Evolutionary conservation across 164 flowering plant species (phyloP).

Genomic region (Kalanchoe fedtschenkoi): DNA sequence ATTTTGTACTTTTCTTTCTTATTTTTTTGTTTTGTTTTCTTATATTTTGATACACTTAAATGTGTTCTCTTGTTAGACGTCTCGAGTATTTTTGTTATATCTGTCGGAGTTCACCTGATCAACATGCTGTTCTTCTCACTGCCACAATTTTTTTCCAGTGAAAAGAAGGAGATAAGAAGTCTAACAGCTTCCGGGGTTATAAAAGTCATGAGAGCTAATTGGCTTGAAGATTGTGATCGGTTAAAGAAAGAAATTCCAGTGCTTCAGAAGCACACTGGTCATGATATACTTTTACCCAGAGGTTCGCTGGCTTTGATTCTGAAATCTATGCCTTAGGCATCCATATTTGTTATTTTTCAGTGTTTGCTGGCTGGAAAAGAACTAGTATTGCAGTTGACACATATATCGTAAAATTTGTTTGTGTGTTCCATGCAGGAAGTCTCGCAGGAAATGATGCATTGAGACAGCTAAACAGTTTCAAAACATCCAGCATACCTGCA

Average conservation of each 20-base stretch:
- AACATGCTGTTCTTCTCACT: background rate
- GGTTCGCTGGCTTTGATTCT: conserved; percentile 28
- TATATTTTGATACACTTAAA: background rate
- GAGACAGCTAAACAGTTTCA: background rate
- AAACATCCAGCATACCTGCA: conserved; percentile 17
- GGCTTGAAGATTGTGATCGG: conserved; percentile 86
- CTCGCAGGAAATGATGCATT: background rate
- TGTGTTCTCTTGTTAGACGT: background rate
- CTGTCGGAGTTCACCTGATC: background rate
- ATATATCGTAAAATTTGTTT: background rate
- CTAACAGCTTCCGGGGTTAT: conserved; percentile 69
- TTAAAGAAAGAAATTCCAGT: conserved; percentile 75
- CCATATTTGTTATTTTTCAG: background rate
- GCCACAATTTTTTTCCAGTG: conserved; percentile 30
- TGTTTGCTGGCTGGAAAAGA: background rate
- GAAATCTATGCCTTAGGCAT: background rate
- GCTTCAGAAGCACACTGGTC: conserved; percentile 45
- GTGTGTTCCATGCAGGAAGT: background rate
- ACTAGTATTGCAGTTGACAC: background rate
- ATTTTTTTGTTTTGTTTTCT: background rate
- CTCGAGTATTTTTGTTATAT: background rate
- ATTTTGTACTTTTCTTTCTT: background rate
- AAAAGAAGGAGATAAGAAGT: conserved; percentile 58
- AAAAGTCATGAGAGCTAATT: conserved; percentile 47
- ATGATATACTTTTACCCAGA: conserved; percentile 61